Percentiles rank a stretch among this genome's conserved stretches.
Conservation (phyloP, 169 alveolate genomes). For the Amoebophrya sp. region DNA sequence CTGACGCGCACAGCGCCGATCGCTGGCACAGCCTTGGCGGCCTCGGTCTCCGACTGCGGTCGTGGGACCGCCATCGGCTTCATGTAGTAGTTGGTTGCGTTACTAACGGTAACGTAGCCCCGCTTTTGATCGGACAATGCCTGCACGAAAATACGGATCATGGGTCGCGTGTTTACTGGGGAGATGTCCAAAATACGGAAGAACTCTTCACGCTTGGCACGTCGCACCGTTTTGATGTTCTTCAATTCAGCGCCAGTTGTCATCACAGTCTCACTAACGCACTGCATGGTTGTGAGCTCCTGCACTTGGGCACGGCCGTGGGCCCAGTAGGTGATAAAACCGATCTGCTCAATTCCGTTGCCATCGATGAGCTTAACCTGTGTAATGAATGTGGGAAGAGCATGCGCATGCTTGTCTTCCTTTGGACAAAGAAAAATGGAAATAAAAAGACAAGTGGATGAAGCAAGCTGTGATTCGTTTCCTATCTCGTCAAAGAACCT, state of each 20-base stretch:
- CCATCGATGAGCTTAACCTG: neutral
- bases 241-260: neutral
- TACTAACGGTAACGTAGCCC: neutral
- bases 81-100: neutral
- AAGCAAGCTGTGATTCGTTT: no score
- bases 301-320: neutral
- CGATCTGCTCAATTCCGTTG: neutral
- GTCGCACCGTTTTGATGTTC: slow-evolving; percentile 1
- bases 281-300: neutral
- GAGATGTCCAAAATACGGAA: neutral
- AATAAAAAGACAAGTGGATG: no score
- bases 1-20: neutral
- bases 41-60: neutral
- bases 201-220: neutral
- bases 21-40: neutral
- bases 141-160: neutral
- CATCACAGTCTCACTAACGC: neutral
- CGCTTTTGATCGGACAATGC: neutral
- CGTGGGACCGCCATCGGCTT: neutral
- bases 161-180: neutral
- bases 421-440: neutral
- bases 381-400: no score
- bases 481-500: no score
- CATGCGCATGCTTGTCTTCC: no score
- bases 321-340: neutral